These are phyloP conservation scores for Cornus controversa DNA, from an alignment of 148 eudicot genomes.

Conservation along the genomic window DNA sequence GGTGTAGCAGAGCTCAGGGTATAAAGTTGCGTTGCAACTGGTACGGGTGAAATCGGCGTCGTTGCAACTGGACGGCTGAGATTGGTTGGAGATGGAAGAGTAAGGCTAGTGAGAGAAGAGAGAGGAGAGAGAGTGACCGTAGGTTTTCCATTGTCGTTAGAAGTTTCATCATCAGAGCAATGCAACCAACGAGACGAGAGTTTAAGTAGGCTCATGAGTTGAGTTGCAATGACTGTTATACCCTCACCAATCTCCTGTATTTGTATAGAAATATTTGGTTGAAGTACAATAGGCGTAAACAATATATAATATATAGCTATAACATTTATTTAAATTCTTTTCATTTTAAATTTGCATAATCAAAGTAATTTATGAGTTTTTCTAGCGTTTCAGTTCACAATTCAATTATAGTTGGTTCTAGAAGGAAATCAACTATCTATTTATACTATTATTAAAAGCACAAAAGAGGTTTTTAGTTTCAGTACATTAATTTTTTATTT, in stretches of 20 bases:
- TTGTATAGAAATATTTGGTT: too few species aligned
- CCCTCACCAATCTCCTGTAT: not conserved
- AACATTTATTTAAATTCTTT: too few species aligned
- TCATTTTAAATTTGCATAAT: too few species aligned
- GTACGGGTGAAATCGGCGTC: conserved; percentile 55
- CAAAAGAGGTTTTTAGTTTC: too few species aligned
- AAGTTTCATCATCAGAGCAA: not conserved
- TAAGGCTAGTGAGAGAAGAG: conserved; percentile 13
- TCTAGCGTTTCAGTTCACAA: too few species aligned
- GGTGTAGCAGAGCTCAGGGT: conserved; percentile 63
- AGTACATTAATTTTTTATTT: too few species aligned
- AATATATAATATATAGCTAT: too few species aligned
- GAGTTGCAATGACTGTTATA: not conserved
- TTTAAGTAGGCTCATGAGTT: not conserved
- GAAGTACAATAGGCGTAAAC: too few species aligned
- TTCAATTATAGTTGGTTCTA: too few species aligned
- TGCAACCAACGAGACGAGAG: not conserved
- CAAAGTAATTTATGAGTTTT: too few species aligned
- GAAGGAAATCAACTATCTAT: too few species aligned
- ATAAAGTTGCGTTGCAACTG: conserved; percentile 64
- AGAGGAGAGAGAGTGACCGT: conserved; percentile 5
- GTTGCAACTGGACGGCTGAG: not conserved
- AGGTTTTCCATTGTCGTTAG: conserved; percentile 8
- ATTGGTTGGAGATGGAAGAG: conserved; percentile 12
- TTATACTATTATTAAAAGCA: too few species aligned